Evolutionary conservation across 768 basidiomycete genomes (phyloP).

Genomic region (Phaffia australis): DNA sequence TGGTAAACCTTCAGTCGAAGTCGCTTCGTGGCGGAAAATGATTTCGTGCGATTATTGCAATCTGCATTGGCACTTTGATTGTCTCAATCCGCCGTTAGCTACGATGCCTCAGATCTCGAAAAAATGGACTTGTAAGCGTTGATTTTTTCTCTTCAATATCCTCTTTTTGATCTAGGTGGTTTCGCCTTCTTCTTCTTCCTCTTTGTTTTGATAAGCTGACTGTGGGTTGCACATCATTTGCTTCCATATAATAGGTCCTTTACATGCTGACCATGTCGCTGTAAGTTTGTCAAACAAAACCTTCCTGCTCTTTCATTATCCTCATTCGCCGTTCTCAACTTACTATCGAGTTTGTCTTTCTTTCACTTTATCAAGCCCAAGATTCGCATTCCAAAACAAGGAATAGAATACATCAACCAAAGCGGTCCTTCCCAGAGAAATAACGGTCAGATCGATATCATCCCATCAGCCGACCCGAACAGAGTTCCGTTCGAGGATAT

Average conservation of each 20-base stretch:
- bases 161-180: too few species aligned
- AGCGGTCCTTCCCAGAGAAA: conserved; percentile 8
- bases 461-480: conserved; percentile 6
- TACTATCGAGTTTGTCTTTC: too few species aligned
- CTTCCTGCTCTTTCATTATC: too few species aligned
- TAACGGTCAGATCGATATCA: conserved; percentile 24
- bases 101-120: conserved; percentile 72
- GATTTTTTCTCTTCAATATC: too few species aligned
- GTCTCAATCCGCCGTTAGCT: conserved; percentile 78
- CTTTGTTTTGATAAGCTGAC: too few species aligned
- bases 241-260: too few species aligned
- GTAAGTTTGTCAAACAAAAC: too few species aligned
- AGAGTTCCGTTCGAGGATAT: conserved; percentile 17
- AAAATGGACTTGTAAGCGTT: conserved; percentile 91
- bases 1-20: conserved; percentile 21
- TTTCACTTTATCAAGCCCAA: conserved; percentile 6
- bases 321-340: too few species aligned
- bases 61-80: conserved; percentile 94
- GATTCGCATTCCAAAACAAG: conserved; percentile 14
- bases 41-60: conserved; percentile 91
- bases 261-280: too few species aligned
- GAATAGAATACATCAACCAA: conserved; percentile 5
- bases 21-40: conserved; percentile 44
- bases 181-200: too few species aligned
- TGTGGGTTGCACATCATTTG: too few species aligned